These are phyloP conservation scores for Mikania micrantha DNA, from an alignment of 129 eudicot species.

Conservation along the genomic window DNA sequence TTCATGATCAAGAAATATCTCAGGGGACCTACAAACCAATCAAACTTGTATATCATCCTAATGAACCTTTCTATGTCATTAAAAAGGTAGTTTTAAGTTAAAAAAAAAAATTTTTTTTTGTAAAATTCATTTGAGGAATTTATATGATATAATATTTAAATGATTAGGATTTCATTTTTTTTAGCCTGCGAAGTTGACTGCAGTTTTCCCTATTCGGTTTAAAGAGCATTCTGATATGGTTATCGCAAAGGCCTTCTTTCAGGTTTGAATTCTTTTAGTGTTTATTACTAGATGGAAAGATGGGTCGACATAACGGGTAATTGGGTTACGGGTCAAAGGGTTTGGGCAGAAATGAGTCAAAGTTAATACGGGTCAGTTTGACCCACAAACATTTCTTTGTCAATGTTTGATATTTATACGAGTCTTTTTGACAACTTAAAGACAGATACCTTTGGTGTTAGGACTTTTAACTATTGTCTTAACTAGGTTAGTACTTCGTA, in stretches of 20 bases:
- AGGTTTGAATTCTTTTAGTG: constrained; percentile 37
- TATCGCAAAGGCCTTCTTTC: constrained; percentile 88
- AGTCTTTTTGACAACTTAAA: background rate
- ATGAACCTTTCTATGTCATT: constrained; percentile 81
- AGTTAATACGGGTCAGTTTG: background rate
- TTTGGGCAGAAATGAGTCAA: background rate
- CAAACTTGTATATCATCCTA: constrained; percentile 78
- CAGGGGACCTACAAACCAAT: constrained; percentile 61
- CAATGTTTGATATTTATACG: background rate
- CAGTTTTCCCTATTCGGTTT: constrained; percentile 81
- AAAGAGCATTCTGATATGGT: constrained; percentile 78
- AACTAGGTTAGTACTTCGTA: too few species aligned
- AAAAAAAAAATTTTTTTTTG: background rate
- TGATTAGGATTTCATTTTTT: constrained; percentile 2
- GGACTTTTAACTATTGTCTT: too few species aligned
- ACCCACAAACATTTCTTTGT: background rate
- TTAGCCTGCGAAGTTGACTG: constrained; percentile 61
- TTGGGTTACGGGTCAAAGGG: background rate
- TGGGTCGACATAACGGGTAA: background rate
- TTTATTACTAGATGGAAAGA: background rate
- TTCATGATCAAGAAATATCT: constrained; percentile 41
- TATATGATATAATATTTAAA: background rate
- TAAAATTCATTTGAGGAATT: background rate
- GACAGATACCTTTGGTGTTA: background rate
- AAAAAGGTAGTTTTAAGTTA: constrained; percentile 50